phyloP scores from a whole-genome alignment of 129 eudicot genomes.

The Pseudognaphalium luteoalbum region DNA sequence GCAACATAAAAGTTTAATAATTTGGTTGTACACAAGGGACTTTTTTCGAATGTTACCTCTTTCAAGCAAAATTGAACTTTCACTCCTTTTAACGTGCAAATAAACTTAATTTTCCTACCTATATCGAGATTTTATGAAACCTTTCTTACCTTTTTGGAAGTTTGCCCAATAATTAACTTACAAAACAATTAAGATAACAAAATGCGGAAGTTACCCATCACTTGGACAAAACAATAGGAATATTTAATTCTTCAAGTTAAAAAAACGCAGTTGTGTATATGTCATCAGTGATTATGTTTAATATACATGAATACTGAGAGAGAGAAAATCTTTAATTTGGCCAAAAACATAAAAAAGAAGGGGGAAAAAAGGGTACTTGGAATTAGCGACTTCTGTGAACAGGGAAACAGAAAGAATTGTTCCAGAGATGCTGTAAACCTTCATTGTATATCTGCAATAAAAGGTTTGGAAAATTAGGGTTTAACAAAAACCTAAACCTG shows the following conservation, averaged over 20 bases:
- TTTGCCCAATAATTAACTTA: not conserved
- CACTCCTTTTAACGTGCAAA: not conserved
- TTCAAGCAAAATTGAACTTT: not conserved
- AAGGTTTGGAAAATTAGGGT: conserved; percentile 3
- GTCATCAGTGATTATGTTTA: not conserved
- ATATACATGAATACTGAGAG: not conserved
- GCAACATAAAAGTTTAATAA: too few species aligned
- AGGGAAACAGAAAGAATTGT: conserved; percentile 63
- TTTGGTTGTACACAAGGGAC: not conserved
- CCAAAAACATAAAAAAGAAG: not conserved
- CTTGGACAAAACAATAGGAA: not conserved
- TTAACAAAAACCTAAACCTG: not conserved
- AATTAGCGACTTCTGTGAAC: conserved; percentile 73
- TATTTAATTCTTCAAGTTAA: not conserved
- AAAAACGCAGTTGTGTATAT: too few species aligned
- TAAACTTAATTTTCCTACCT: not conserved
- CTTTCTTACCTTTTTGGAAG: not conserved
- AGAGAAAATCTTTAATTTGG: not conserved
- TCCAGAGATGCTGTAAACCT: conserved; percentile 58
- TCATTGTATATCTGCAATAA: conserved; percentile 42
- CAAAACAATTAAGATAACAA: not conserved
- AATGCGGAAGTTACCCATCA: not conserved
- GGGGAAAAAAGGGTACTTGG: conserved; percentile 51
- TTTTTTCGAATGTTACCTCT: too few species aligned
- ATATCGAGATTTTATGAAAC: not conserved